Conservation (phyloP, 2,329 filamentous ascomycete species). For the Meredithiella fracta region DNA sequence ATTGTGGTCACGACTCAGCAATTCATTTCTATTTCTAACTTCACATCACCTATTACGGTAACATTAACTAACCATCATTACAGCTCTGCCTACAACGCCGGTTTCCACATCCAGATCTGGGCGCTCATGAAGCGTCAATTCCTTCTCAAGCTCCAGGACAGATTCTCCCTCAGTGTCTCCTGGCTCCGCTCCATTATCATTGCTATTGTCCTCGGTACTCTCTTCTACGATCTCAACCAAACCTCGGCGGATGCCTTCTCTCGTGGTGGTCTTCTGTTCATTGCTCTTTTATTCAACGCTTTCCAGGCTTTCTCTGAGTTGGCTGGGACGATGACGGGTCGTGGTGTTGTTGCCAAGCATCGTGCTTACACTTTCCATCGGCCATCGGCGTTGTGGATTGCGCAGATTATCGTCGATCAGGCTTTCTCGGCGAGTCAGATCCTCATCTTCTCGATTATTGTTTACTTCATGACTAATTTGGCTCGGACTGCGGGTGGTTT, state of each 20-base stretch:
- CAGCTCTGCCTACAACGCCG: constrained; percentile 42
- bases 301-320: constrained; percentile 74
- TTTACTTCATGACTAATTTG: constrained; percentile 64
- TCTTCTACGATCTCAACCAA: constrained; percentile 55
- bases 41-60: background rate
- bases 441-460: constrained; percentile 53
- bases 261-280: constrained; percentile 66
- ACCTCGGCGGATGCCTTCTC: constrained; percentile 59
- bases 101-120: constrained; percentile 70
- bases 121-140: constrained; percentile 73
- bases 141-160: constrained; percentile 71
- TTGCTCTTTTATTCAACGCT: constrained; percentile 68
- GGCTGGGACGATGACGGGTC: constrained; percentile 55
- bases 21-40: background rate
- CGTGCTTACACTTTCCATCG: constrained; percentile 69
- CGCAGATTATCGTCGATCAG: constrained; percentile 64
- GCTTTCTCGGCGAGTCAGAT: constrained; percentile 57
- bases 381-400: constrained; percentile 68
- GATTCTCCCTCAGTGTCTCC: constrained; percentile 55
- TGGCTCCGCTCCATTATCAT: constrained; percentile 55
- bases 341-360: constrained; percentile 70
- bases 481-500: constrained; percentile 56
- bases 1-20: background rate
- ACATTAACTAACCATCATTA: background rate
- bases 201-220: constrained; percentile 62